Conservation (phyloP, 192 early-diverging fungal species). For the Mycoemilia scoparia region DNA sequence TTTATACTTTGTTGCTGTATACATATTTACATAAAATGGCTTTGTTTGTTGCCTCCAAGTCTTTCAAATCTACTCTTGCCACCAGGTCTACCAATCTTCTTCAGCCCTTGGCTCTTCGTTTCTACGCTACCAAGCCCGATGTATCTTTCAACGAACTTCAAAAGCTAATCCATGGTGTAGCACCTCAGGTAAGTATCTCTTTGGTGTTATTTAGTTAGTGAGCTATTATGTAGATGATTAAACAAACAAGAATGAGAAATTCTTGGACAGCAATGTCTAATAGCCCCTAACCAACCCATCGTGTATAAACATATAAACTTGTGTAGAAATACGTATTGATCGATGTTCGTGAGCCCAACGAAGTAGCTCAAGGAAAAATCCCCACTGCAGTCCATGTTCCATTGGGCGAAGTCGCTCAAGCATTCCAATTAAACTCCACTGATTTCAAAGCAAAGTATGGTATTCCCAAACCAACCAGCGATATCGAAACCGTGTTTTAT, state of each 20-base stretch:
- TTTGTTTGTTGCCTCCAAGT: too few species aligned
- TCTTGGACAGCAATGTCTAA: too few species aligned
- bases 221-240: too few species aligned
- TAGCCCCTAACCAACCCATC: too few species aligned
- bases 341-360: constrained; percentile 47
- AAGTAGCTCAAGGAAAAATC: constrained; percentile 39
- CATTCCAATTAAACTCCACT: constrained; percentile 17
- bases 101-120: constrained; percentile 3
- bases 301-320: too few species aligned
- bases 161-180: constrained; percentile 21
- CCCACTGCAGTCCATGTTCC: constrained; percentile 51
- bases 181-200: constrained; percentile 2
- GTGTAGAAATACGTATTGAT: constrained; percentile 42
- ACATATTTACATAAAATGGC: too few species aligned
- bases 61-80: too few species aligned
- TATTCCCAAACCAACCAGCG: constrained; percentile 34
- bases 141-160: constrained; percentile 24
- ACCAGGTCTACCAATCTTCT: too few species aligned
- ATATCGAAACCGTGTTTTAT: constrained; percentile 43
- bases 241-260: too few species aligned
- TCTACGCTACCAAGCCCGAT: constrained; percentile 19
- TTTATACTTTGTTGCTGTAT: too few species aligned
- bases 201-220: too few species aligned
- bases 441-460: constrained; percentile 33
- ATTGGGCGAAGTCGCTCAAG: constrained; percentile 34